Evolutionary conservation across 2,329 filamentous ascomycete genomes (phyloP), one percentile per base, ranked within the genome.

Genomic region (Pestalotiopsis sp.): DNA sequence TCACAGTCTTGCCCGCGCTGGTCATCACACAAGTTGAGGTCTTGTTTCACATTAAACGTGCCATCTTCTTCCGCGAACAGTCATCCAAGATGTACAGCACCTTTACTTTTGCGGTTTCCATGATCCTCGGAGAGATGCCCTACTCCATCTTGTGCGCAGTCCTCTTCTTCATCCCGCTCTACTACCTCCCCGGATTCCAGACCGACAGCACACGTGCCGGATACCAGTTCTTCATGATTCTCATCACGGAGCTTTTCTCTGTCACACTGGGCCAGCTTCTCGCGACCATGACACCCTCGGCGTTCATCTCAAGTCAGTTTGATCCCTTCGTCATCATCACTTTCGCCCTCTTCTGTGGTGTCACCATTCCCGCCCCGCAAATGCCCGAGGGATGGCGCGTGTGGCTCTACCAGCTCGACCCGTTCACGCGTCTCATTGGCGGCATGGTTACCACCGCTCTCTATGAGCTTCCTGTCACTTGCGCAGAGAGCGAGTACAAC

Each of bases 341-440:
- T 69, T 95, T 97, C 76, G 87, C 92, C 1, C 86, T 97, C 27
- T 97, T 97, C 88, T 97, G 93, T 75, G 94, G 94, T 79, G 94
- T 97, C 70, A 92, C 93, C 0, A 93, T 97, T 64, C 92, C 94
- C 0, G 88, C 90, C 57, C 88, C 91, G 0, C 90, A 93, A 79
- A 97, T 97, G 81, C 91, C 93, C 1, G 83, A 81, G 2, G 94
- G 94, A 82, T 96, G 92, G 92, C 87, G 91, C 41, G 85, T 87
- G 1, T 96, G 93, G 93, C 84, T 96, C 7, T 95, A 95, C 82
- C 85, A 95, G 79, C 88, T 97, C 17, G 90, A 94, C 76, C 93
- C 93, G 2, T 94, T 96, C 80, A 97, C 93, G 0, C 89, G 93
- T 6, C 88, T 97, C 38, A 93, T 97, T 74, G 86, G 91, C 63